Conservation (phyloP, 2,329 filamentous ascomycete genomes). For the Xylaria sp. region DNA sequence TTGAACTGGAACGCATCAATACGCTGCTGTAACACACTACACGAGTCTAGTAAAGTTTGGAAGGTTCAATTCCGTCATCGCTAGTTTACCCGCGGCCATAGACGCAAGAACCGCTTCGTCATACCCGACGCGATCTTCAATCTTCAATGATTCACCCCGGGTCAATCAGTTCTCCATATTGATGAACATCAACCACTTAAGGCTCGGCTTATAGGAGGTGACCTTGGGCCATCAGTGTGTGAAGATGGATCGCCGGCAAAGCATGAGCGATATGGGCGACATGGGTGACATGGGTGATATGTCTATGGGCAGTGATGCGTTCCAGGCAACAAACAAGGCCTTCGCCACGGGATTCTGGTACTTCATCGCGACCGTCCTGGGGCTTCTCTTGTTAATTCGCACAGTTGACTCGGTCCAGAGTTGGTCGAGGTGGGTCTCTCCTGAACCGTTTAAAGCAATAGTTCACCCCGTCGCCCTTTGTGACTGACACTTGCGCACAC, state of each 20-base stretch:
- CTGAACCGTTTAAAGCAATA: background rate
- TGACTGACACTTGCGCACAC: background rate
- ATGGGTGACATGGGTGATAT: slow-evolving; percentile 36
- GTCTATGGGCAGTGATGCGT: slow-evolving; percentile 39
- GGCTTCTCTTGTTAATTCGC: slow-evolving; percentile 45
- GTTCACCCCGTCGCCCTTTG: background rate
- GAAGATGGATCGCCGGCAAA: slow-evolving; percentile 5
- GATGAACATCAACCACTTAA: background rate
- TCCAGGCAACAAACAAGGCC: slow-evolving; percentile 50
- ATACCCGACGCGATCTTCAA: background rate
- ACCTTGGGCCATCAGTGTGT: background rate
- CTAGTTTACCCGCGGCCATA: background rate
- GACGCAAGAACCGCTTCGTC: background rate
- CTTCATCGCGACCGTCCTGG: slow-evolving; percentile 54
- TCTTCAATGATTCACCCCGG: background rate
- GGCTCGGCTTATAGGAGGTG: background rate
- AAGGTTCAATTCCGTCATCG: background rate
- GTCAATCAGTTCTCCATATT: background rate
- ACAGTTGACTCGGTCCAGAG: slow-evolving; percentile 48
- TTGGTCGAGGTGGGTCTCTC: slow-evolving; percentile 43
- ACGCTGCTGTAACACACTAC: background rate
- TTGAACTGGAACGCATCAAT: background rate
- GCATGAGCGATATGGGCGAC: slow-evolving; percentile 24
- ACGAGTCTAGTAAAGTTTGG: background rate
- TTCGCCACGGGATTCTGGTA: slow-evolving; percentile 64